Evolutionary conservation across 352 stramenopile species (phyloP), one percentile per base, ranked within the genome.

Genomic region (Elongisporangium anandrum): DNA sequence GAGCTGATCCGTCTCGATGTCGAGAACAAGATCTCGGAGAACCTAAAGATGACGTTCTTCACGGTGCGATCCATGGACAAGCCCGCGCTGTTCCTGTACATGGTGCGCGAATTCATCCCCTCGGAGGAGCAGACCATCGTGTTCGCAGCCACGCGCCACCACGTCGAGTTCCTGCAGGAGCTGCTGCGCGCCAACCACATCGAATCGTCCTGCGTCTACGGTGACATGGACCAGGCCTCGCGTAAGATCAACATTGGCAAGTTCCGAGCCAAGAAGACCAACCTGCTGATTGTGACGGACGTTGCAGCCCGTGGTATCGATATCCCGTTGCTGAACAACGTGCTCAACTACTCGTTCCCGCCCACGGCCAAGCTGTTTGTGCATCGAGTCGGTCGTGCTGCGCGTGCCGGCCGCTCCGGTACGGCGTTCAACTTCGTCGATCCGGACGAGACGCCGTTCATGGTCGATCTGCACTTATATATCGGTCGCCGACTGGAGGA

Each of bases 121-220:
- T 73, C 81, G 52, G 80, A 87, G 24, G 82, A 98, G 29, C 87
- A 99, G 60, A 99, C 96, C 16, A 97, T 99, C 39, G 90, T 99
- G 29, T 99, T 99, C 68, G 94, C 94, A 4, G 97, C 98, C 7
- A 99, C 98, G 23, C 79, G 95, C 20, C 96, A 99, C 74, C 97
- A 99, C 75, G 96, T 98, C 9, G 98, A 99, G 74, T 98, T 99
- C 58, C 64, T 99, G n/a, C 87, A 98, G 60, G 92, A 94, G n/a
- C 64, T 98, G 20, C 69, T 98, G 7, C 73, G 70, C 7, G 84
- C 90, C 12, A 82, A 87, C 63, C 77, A 87, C 57, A 91, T 97
- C 48, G 78, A 95, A 4, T 92, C 83, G 54, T 96, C 83, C 38
- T 85, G 85, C 56, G 88, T 97, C 15, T 98, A 98, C 67, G 95